phyloP scores from a whole-genome alignment of 805 yeast species.

The Kazachstania bromeliacearum region DNA sequence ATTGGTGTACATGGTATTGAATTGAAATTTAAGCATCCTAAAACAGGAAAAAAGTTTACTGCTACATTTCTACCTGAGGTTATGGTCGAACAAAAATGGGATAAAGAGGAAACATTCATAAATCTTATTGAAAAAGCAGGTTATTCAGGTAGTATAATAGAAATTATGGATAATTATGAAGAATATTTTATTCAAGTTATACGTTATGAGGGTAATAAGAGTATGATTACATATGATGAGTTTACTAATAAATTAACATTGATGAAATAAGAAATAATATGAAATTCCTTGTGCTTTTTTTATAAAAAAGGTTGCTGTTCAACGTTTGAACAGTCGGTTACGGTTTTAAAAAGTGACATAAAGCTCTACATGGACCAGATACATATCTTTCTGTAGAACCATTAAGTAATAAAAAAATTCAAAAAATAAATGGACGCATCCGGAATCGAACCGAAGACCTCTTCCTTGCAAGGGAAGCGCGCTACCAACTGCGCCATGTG shows the following conservation, averaged over 20 bases:
- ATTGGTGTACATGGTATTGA: constrained; percentile 78
- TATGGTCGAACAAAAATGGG: constrained; percentile 82
- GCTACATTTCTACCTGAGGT: constrained; percentile 91
- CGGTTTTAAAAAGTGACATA: too few relatives aligned
- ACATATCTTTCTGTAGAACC: too few relatives aligned
- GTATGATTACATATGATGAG: constrained; percentile 34
- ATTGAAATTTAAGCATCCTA: constrained; percentile 38
- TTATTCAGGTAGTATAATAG: constrained; percentile 19
- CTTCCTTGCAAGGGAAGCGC: constrained; percentile 74
- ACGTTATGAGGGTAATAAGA: constrained; percentile 49
- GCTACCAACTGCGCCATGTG: constrained; percentile 79
- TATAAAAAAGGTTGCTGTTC: too few relatives aligned
- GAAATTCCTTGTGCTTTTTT: too few relatives aligned
- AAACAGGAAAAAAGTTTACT: constrained; percentile 34
- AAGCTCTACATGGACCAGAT: too few relatives aligned
- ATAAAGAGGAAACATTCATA: constrained; percentile 50
- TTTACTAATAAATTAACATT: constrained; percentile 17
- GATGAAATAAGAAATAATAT: not conserved
- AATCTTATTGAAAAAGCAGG: constrained; percentile 73
- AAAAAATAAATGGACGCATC: constrained; percentile 49
- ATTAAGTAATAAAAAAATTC: not conserved
- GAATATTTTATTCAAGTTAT: constrained; percentile 34
- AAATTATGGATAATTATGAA: constrained; percentile 28
- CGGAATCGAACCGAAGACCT: constrained; percentile 77
- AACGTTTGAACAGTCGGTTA: too few relatives aligned